Conservation (phyloP, 306 rosid species). For the Citrullus amarus region DNA sequence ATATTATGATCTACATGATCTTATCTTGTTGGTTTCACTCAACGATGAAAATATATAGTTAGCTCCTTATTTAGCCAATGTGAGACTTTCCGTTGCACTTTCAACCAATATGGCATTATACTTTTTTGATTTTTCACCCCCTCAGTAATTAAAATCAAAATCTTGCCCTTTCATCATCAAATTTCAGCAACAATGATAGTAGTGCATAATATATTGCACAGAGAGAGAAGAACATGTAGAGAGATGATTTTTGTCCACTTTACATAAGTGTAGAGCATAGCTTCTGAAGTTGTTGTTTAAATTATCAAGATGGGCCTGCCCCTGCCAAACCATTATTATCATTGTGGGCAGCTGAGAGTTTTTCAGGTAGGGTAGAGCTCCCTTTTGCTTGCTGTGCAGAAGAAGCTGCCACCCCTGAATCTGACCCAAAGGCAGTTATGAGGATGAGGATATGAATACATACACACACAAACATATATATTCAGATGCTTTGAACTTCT, state of each 20-base stretch:
- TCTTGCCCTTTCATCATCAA: too few species aligned
- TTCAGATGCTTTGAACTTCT: too few species aligned
- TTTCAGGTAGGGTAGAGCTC: not conserved
- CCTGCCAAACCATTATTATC: not conserved
- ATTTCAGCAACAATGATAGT: too few species aligned
- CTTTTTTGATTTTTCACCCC: too few species aligned
- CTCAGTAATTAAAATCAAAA: too few species aligned
- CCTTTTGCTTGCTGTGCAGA: slow-evolving; percentile 2
- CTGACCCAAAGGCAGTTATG: not conserved
- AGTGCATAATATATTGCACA: not conserved
- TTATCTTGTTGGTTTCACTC: too few species aligned
- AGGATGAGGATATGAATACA: not conserved
- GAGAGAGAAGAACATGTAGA: not conserved
- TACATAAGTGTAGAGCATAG: not conserved
- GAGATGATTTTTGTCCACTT: not conserved
- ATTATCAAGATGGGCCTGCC: not conserved
- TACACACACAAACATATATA: too few species aligned
- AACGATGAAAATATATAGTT: too few species aligned
- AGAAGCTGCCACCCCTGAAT: not conserved
- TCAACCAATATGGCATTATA: too few species aligned
- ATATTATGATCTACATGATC: too few species aligned
- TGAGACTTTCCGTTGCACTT: too few species aligned
- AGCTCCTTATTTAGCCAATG: too few species aligned
- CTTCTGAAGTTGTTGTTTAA: not conserved
- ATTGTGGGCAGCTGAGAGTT: not conserved